Base-by-base conservation (phyloP, 2,329 filamentous ascomycete species). In the Monilinia polystroma region DNA sequence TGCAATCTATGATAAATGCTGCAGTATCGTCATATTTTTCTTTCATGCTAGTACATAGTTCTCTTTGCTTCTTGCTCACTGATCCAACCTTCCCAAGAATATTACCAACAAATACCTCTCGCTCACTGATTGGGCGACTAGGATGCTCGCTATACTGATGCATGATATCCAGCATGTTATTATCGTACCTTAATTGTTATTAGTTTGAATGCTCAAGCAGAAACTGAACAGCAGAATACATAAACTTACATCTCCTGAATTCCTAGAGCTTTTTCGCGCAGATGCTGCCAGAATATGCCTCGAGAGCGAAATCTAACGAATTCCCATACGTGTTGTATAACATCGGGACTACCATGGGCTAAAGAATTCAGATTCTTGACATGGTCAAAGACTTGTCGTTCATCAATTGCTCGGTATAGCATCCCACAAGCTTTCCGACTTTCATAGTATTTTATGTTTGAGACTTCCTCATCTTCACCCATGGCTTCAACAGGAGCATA, bases 321-420 rank as follows among this genome's bases (percentile, higher is more conserved):
- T 4, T 71, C 63, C 73, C 79, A 79, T 3, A 84, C 74, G 8
- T 69, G 67, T 1, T 72, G 63, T 18, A 78, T 71, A 10, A 76
- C 53, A 38, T 69, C 69, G 2, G 72, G 68, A 4, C 52, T 62
- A 41, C 51, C 53, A 14, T 54, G n/a, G 41, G 29, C 16, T 3
- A 60, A 41, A 2, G 26, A 12, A 6, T 52, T 47, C 7, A 62
- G 16, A n/a, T 35, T 35, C 35, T 73, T 72, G 23, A 78, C 71
- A 14, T 76, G 69, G 4, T 66, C 59, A 35, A 78, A 89, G 54
- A 93, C 90, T 63, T 83, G 82, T 56, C 82, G 81, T 76, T 95
- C 91, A 71, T 96, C 86, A 14, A 96, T 87, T 0, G 82, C 84
- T 1, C 90, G 85, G 74, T 90, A 95, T 0, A 96, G 80, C 5